Percentiles rank a stretch among this genome's conserved stretches.
Evolutionary conservation across 2,329 filamentous ascomycete genomes (phyloP).

Genomic region (Polytolypa hystricis): DNA sequence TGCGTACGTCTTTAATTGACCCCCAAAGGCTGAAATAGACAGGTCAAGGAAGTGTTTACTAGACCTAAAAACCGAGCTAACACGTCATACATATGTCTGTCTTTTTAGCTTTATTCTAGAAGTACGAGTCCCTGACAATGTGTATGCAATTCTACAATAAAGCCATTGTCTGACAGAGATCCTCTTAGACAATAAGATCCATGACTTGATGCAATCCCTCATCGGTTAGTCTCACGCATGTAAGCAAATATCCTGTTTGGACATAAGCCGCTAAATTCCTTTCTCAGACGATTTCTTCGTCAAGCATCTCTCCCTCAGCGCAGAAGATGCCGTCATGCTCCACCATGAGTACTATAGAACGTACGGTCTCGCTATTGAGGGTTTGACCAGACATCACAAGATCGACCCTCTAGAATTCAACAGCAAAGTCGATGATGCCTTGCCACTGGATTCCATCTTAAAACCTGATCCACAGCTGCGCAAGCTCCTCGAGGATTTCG

Average conservation of each 20-base stretch:
- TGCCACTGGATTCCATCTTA: slow-evolving; percentile 77
- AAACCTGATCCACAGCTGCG: slow-evolving; percentile 66
- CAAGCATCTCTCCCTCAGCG: slow-evolving; percentile 59
- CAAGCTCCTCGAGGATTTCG: slow-evolving; percentile 67
- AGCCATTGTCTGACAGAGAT: no score
- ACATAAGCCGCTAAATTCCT: not conserved
- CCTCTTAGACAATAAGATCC: slow-evolving; percentile 68
- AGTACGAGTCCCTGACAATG: no score
- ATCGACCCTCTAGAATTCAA: slow-evolving; percentile 96
- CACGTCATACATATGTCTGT: slow-evolving; percentile 5
- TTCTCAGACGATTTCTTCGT: slow-evolving; percentile 47
- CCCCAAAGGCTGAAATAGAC: no score
- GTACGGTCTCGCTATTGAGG: slow-evolving; percentile 95
- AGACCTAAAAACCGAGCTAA: no score
- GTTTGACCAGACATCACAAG: slow-evolving; percentile 83
- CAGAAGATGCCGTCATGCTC: slow-evolving; percentile 70
- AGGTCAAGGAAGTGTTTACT: no score
- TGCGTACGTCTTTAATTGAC: slow-evolving; percentile 47
- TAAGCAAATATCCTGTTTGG: slow-evolving; percentile 8
- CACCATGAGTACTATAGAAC: slow-evolving; percentile 89
- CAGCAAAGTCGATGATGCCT: slow-evolving; percentile 80
- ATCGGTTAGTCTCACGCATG: slow-evolving; percentile 44
- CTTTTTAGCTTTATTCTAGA: slow-evolving; percentile 62
- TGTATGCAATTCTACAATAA: no score
- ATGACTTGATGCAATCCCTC: slow-evolving; percentile 75